These are phyloP conservation scores for Penicillium decumbens DNA, from an alignment of 2,329 filamentous ascomycete genomes.

Conservation along the genomic window DNA sequence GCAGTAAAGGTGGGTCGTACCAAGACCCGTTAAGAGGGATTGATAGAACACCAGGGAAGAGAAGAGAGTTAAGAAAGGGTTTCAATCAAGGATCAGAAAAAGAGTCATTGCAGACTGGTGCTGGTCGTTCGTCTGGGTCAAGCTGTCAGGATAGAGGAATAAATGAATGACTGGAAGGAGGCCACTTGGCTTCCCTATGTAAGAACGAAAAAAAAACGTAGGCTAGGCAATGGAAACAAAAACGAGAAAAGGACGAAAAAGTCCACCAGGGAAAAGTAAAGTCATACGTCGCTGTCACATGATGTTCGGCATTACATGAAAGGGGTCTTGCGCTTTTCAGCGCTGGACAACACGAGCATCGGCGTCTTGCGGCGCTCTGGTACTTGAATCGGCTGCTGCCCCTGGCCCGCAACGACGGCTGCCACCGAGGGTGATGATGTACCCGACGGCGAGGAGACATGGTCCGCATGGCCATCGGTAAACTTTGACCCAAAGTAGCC, in stretches of 20 bases:
- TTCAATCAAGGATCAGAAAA: slow-evolving; percentile 9
- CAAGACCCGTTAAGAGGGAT: slow-evolving; percentile 1
- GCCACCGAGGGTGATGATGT: slow-evolving; percentile 36
- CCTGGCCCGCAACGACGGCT: slow-evolving; percentile 49
- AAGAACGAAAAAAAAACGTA: slow-evolving; percentile 5
- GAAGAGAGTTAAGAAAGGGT: slow-evolving; percentile 1
- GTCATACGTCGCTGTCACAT: slow-evolving; percentile 38
- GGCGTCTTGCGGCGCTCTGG: slow-evolving; percentile 71
- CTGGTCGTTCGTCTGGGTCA: slow-evolving; percentile 22
- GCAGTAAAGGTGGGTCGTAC: neutral
- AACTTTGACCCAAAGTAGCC: slow-evolving; percentile 54
- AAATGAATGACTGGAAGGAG: slow-evolving; percentile 12
- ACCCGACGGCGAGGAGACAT: slow-evolving; percentile 27
- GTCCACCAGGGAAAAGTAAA: slow-evolving; percentile 13
- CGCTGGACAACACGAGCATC: slow-evolving; percentile 80
- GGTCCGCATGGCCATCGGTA: slow-evolving; percentile 45
- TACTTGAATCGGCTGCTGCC: slow-evolving; percentile 52
- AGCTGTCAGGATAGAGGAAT: slow-evolving; percentile 6
- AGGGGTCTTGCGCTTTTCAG: slow-evolving; percentile 81
- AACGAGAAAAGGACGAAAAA: slow-evolving; percentile 6
- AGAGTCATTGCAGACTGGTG: slow-evolving; percentile 22
- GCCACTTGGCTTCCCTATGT: neutral
- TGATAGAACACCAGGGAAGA: neutral
- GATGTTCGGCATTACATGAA: slow-evolving; percentile 49
- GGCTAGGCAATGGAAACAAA: slow-evolving; percentile 6